These are phyloP conservation scores for Trichoderma endophyticum DNA, from an alignment of 2,329 filamentous ascomycete species.

Conservation along the genomic window DNA sequence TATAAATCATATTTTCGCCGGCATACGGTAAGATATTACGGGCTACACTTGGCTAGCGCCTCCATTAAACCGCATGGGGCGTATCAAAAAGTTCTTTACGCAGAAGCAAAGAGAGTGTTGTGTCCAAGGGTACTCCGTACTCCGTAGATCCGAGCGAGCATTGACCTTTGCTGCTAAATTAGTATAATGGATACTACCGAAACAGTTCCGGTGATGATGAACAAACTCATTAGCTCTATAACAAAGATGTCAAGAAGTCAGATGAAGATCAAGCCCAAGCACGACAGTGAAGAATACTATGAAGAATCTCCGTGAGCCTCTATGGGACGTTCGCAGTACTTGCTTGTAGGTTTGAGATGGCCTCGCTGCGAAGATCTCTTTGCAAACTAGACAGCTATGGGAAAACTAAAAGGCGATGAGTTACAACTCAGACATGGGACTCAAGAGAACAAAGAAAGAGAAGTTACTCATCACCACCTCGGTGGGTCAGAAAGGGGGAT, in stretches of 20 bases:
- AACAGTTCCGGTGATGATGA: no score
- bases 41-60: not conserved
- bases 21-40: not conserved
- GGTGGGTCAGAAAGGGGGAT: not conserved
- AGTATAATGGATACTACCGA: no score
- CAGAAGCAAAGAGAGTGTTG: no score
- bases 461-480: not conserved
- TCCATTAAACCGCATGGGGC: no score
- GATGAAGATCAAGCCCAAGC: no score
- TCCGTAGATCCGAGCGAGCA: no score
- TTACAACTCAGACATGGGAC: not conserved
- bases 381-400: not conserved
- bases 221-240: no score
- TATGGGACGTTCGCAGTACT: not conserved
- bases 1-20: not conserved
- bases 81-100: no score
- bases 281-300: no score
- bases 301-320: not conserved
- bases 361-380: not conserved
- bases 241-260: no score
- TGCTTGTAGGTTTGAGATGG: not conserved
- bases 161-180: no score
- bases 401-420: not conserved
- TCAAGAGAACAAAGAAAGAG: not conserved
- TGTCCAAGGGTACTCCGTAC: no score